These are phyloP conservation scores for Saccharomyces pastorianus DNA, from an alignment of 1,139 yeast genomes.

Conservation along the genomic window DNA sequence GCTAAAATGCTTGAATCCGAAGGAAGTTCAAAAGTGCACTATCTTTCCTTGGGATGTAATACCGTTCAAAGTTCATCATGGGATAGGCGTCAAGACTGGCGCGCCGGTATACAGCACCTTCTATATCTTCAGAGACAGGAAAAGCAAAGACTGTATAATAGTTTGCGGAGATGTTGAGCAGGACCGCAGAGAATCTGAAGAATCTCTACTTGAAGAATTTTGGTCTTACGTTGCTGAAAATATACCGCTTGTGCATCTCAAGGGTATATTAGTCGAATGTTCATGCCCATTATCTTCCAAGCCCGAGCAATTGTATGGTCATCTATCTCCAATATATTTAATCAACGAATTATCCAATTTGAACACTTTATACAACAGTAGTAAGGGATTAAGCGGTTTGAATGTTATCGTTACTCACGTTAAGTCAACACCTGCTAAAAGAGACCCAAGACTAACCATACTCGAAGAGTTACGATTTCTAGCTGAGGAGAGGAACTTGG, in stretches of 20 bases:
- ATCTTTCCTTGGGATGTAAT: constrained; percentile 18
- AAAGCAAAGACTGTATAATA: constrained; percentile 36
- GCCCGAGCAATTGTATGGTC: constrained; percentile 60
- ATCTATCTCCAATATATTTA: constrained; percentile 59
- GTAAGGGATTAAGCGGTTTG: constrained; percentile 33
- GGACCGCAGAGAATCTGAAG: constrained; percentile 7
- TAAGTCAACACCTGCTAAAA: constrained; percentile 42
- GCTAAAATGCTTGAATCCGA: neutral
- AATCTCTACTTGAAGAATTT: constrained; percentile 39
- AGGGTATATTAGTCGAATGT: constrained; percentile 67
- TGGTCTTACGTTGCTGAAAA: constrained; percentile 53
- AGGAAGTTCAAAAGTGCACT: neutral
- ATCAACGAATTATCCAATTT: constrained; percentile 49
- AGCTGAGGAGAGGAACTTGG: constrained; percentile 11
- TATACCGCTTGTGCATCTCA: constrained; percentile 36
- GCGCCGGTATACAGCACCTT: constrained; percentile 40
- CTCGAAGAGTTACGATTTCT: constrained; percentile 39
- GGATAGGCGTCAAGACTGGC: constrained; percentile 8
- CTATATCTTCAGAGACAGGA: constrained; percentile 40
- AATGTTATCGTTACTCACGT: constrained; percentile 63
- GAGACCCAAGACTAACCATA: constrained; percentile 52
- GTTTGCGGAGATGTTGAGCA: constrained; percentile 47
- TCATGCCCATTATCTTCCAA: constrained; percentile 42
- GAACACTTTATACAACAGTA: constrained; percentile 15
- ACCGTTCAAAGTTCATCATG: constrained; percentile 21